Conservation (phyloP, 805 yeast genomes). For the Candida pseudoglaebosa region DNA sequence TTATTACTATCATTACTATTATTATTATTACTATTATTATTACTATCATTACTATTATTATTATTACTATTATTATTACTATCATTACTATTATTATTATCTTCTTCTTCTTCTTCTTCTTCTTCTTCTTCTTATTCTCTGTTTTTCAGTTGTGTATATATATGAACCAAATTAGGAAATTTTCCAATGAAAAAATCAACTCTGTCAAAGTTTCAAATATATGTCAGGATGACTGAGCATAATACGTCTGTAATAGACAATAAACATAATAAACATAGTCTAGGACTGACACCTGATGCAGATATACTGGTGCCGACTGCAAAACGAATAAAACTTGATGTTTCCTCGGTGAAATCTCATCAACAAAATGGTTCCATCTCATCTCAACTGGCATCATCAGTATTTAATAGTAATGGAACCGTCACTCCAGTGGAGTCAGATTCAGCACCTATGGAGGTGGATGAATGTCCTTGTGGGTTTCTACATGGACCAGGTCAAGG, state of each 20-base stretch:
- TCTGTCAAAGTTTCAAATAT: no score
- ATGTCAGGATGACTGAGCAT: neutral
- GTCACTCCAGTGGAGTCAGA: conserved; percentile 1
- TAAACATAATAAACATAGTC: neutral
- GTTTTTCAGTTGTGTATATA: no score
- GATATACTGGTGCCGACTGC: neutral
- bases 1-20: no score
- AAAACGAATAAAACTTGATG: neutral
- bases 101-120: no score
- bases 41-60: no score
- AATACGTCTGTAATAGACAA: neutral
- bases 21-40: no score
- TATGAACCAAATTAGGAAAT: no score
- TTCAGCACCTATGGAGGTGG: conserved; percentile 1
- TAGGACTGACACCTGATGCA: neutral
- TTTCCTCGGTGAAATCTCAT: neutral
- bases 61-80: no score
- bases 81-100: no score
- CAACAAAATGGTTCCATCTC: neutral
- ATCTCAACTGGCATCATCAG: neutral
- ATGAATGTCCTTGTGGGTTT: conserved; percentile 25
- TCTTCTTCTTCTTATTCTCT: no score
- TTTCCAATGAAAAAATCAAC: no score
- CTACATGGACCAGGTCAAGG: conserved; percentile 29
- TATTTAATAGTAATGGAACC: conserved; percentile 1